A percentile compares a stretch with the other conserved stretches of the same genome.
These are phyloP conservation scores for Aspergillus tubingensis DNA, from an alignment of 2,329 filamentous ascomycete species.

Conservation along the genomic window DNA sequence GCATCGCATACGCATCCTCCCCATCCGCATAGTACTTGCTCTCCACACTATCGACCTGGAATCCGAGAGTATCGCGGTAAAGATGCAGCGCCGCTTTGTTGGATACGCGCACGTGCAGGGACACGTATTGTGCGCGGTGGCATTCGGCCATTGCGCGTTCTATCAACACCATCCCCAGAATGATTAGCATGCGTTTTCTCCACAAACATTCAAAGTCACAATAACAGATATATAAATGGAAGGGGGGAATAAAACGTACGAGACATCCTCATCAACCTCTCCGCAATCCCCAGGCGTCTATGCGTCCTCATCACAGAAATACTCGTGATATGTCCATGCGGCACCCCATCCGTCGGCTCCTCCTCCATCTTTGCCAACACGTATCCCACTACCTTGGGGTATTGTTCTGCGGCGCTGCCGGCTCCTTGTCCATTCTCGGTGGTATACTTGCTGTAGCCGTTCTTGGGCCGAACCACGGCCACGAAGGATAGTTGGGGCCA, in stretches of 20 bases:
- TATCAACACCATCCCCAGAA: constrained; percentile 38
- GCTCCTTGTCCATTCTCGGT: constrained; percentile 9
- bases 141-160: constrained; percentile 97
- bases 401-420: constrained; percentile 51
- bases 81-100: constrained; percentile 89
- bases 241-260: constrained; percentile 59
- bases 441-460: constrained; percentile 70
- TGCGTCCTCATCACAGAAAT: constrained; percentile 97
- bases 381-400: constrained; percentile 97
- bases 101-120: constrained; percentile 90
- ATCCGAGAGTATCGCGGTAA: constrained; percentile 89
- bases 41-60: constrained; percentile 73
- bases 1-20: constrained; percentile 94
- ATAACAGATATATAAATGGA: too few relatives aligned
- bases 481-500: constrained; percentile 98
- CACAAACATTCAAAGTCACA: not conserved
- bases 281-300: constrained; percentile 83
- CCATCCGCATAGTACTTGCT: constrained; percentile 78
- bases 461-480: constrained; percentile 83
- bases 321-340: constrained; percentile 94
- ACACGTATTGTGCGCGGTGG: constrained; percentile 88
- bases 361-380: constrained; percentile 99
- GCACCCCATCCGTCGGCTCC: constrained; percentile 85
- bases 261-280: constrained; percentile 96
- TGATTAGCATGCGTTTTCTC: constrained; percentile 1